A percentile compares a stretch with the other conserved stretches of the same genome.
Conservation (phyloP, 345 rosid species). For the Rhizophora mangle region DNA sequence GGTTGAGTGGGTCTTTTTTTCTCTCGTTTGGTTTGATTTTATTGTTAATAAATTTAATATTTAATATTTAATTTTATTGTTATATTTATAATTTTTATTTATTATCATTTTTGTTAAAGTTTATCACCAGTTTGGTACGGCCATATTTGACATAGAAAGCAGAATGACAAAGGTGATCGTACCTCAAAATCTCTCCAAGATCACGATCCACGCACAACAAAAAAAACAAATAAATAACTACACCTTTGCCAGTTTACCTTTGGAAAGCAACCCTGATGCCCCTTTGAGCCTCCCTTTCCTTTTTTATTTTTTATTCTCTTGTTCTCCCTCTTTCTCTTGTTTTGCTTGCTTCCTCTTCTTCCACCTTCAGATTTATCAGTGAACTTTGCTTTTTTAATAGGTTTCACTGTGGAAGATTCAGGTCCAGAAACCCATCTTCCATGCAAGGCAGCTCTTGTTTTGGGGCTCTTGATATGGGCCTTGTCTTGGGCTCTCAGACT, state of each 20-base stretch:
- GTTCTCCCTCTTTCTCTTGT: neutral
- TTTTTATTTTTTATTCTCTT: neutral
- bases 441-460: constrained; percentile 62
- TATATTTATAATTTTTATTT: no score
- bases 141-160: no score
- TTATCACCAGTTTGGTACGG: no score
- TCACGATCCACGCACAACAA: neutral
- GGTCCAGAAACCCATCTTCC: constrained; percentile 51
- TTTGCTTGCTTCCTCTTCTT: neutral
- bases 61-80: no score
- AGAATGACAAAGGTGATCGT: no score
- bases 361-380: neutral
- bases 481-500: constrained; percentile 51
- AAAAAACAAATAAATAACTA: neutral
- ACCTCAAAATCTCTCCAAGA: no score
- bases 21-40: no score
- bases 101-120: no score
- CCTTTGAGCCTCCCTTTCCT: constrained; percentile 13
- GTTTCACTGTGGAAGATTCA: constrained; percentile 63
- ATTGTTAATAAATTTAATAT: no score
- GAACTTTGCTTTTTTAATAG: constrained; percentile 29
- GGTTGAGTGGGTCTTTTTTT: no score
- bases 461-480: constrained; percentile 69
- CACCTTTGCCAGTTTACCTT: constrained; percentile 6
- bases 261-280: constrained; percentile 18